Conservation (phyloP, 805 yeast species). For the Nakazawaea holstii region DNA sequence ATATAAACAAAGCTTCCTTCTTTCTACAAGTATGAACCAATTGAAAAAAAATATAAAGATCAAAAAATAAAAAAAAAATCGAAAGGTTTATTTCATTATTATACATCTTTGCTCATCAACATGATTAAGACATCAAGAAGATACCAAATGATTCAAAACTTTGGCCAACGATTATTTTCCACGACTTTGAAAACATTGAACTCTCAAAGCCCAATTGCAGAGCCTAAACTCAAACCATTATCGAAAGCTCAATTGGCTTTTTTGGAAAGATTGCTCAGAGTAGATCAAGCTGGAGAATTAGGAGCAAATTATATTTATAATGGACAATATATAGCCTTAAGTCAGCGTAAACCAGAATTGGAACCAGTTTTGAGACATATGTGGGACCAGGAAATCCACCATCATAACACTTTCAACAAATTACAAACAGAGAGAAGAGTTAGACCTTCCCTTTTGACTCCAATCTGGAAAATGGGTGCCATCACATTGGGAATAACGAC, state of each 20-base stretch:
- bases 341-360: conserved; percentile 64
- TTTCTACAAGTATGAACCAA: no score
- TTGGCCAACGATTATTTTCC: background rate
- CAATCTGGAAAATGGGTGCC: conserved; percentile 92
- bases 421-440: conserved; percentile 75
- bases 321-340: conserved; percentile 80
- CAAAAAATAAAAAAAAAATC: no score
- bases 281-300: conserved; percentile 96
- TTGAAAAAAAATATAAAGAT: no score
- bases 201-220: no score
- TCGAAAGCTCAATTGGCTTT: conserved; percentile 59
- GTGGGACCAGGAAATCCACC: conserved; percentile 98
- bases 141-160: no score
- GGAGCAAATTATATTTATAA: conserved; percentile 92
- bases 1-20: no score
- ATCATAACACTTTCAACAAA: conserved; percentile 77
- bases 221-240: background rate
- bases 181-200: background rate
- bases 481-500: conserved; percentile 81
- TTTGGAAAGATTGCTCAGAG: conserved; percentile 72
- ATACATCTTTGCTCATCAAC: background rate
- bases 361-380: conserved; percentile 82
- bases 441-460: conserved; percentile 88
- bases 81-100: no score
- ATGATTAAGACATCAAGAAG: background rate